A percentile compares a stretch with the other conserved stretches of the same genome.
These are phyloP conservation scores for Vitis vinifera DNA, from an alignment of 164 flowering plant genomes.

Conservation along the genomic window DNA sequence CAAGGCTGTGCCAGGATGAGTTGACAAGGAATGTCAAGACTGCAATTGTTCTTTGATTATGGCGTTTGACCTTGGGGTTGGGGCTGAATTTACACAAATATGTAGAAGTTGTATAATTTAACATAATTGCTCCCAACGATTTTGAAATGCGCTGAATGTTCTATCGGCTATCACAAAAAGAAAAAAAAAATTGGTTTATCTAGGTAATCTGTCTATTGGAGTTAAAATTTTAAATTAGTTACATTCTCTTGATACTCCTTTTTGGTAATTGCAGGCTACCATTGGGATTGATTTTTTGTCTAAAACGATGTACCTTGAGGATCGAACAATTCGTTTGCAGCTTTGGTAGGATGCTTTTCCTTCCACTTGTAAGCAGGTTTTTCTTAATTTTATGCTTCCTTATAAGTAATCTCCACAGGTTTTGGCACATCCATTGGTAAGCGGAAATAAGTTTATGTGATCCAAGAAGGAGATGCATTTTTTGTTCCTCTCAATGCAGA, in stretches of 20 bases:
- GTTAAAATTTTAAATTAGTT: too few species aligned
- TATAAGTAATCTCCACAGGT: too few species aligned
- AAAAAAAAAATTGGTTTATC: too few species aligned
- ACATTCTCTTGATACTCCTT: neutral
- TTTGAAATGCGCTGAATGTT: too few species aligned
- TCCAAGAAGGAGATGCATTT: too few species aligned
- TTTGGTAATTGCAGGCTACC: conserved; percentile 32
- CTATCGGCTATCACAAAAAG: too few species aligned
- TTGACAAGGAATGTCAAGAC: too few species aligned
- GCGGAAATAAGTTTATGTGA: too few species aligned
- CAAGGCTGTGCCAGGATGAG: too few species aligned
- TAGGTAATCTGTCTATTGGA: too few species aligned
- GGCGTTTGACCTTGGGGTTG: neutral
- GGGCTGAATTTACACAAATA: neutral
- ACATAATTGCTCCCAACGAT: too few species aligned
- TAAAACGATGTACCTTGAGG: conserved; percentile 51
- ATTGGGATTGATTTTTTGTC: conserved; percentile 51
- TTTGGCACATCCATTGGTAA: too few species aligned
- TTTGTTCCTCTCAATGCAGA: neutral
- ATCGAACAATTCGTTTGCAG: conserved; percentile 45
- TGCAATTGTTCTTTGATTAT: neutral
- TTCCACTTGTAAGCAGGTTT: neutral
- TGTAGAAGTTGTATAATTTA: neutral
- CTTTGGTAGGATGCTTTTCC: conserved; percentile 32
- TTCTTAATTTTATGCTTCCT: neutral